Base-by-base conservation (phyloP, 805 yeast species). In the Jamesozyma gamospora region DNA sequence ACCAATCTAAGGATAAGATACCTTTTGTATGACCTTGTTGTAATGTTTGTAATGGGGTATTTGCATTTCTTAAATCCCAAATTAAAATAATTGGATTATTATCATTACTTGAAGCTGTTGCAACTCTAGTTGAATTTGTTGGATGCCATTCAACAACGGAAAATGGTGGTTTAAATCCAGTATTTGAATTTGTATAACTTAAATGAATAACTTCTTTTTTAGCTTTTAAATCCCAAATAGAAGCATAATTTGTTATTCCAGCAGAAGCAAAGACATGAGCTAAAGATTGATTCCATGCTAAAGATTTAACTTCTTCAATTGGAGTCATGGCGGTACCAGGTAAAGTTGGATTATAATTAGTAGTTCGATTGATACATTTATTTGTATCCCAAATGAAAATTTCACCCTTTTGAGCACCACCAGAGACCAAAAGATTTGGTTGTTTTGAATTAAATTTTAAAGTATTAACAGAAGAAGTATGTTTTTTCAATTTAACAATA, bases 81-180 rank as follows among this genome's bases (percentile, higher is more conserved):
- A 90, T 70, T 47, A 86, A 65, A 40, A 92, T 77, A 26, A 82
- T 72, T 11, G 98, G 95, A 37, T 76, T 75, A 16, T 71, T 67
- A 60, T 88, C 96, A 42, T 77, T 74, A 44, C 81, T 87, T 24
- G 92, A 79, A 21, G 95, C 95, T 19, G 97, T 90, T 21, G 83
- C 77, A 43, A 92, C 73, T 57, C 77, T 81, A 13, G 97, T 90
- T 42, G 90, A 77, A 63, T 79, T 80, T 33, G 72, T 65, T 41
- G 99, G 98, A 61, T 92, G 96, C 99, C 99, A 92, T 42, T 81
- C 86, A 12, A 92, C 94, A 44, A 74, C 72, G 28, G 94, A 77
- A 37, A 90, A 71, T 41, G 79, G 80, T 18, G 87, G 80, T 53
- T 81, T 74, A 24, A 67, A 58, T 13, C 66, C 63, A 4, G 69